Percentiles rank a stretch among this genome's conserved stretches.
Evolutionary conservation across 2,329 filamentous ascomycete genomes (phyloP).

Genomic region (Fusarium siculi): DNA sequence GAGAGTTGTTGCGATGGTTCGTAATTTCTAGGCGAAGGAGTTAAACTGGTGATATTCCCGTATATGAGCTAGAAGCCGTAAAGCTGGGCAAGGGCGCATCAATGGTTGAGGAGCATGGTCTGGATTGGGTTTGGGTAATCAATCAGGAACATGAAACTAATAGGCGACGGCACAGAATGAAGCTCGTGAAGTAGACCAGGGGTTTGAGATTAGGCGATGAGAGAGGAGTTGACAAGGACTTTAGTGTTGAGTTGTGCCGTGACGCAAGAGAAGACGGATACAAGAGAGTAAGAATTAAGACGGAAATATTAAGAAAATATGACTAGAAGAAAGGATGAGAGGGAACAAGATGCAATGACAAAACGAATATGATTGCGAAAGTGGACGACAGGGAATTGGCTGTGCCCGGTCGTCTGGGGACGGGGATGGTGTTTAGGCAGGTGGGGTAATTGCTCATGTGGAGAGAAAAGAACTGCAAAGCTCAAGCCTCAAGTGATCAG

Average conservation of each 20-base stretch:
- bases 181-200: neutral
- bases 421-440: constrained; percentile 30
- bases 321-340: neutral
- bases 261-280: neutral
- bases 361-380: constrained; percentile 11
- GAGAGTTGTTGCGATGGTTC: constrained; percentile 13
- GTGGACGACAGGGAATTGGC: constrained; percentile 18
- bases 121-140: constrained; percentile 22
- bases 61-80: constrained; percentile 6
- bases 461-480: constrained; percentile 32
- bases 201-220: constrained; percentile 2
- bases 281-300: neutral
- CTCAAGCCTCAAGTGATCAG: constrained; percentile 36
- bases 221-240: neutral
- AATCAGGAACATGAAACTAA: constrained; percentile 36
- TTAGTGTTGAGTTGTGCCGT: neutral
- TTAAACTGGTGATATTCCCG: neutral
- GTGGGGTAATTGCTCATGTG: constrained; percentile 35
- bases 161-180: constrained; percentile 13
- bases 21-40: constrained; percentile 1
- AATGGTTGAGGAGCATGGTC: constrained; percentile 37
- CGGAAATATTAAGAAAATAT: neutral
- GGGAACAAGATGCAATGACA: neutral
- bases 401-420: constrained; percentile 25
- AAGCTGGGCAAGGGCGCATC: constrained; percentile 33